Base-by-base conservation (phyloP, 2,329 filamentous ascomycete species). In the Gyromitra esculenta region DNA sequence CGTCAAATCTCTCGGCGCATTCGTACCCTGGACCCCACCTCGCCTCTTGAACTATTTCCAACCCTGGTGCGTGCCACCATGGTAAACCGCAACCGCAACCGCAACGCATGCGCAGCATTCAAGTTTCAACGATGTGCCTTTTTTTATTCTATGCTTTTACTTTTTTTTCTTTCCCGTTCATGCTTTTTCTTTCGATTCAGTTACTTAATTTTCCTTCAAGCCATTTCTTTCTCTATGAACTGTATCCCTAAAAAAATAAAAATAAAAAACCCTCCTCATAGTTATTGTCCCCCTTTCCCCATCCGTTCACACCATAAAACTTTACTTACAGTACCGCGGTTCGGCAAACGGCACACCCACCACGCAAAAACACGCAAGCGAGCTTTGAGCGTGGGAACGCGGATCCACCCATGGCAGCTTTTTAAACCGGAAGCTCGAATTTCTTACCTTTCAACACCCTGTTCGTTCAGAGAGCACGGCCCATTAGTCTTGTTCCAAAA, bases 371-470 rank as follows among this genome's bases (percentile, higher is more conserved):
- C 65, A 60, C 64, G 69, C 71, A 75, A 77, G 71, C 71, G 71
- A 70, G 43, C 57, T 59, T 52, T 57, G 70, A 63, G 65, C 39
- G 57, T 43, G 50, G 56, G 72, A 69, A 50, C n/a, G 70, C 69
- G 63, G 41, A 64, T 69, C 73, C 74, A 52, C 69, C 43, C 69
- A 21, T 70, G 25, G 60, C 64, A 62, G 50, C 70, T 69, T 75
- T 80, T 87, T 89, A 95, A 80, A 95, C 92, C 1, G 92, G 92
- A 75, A 95, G 87, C 84, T 93, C 92, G 84, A 95, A 95, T 86
- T 93, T 94, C 87, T 93, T 92, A 81, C 92, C 92, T 86, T 94
- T 93, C 85, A 94, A 86, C 62, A 95, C 91, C 82, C 86, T 87
- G 77, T 69, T 67, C 31, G 50, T 71, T 66, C 48, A 48, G 60